Evolutionary conservation across 805 yeast species (phyloP).

Genomic region (Wickerhamomyces tratensis): DNA sequence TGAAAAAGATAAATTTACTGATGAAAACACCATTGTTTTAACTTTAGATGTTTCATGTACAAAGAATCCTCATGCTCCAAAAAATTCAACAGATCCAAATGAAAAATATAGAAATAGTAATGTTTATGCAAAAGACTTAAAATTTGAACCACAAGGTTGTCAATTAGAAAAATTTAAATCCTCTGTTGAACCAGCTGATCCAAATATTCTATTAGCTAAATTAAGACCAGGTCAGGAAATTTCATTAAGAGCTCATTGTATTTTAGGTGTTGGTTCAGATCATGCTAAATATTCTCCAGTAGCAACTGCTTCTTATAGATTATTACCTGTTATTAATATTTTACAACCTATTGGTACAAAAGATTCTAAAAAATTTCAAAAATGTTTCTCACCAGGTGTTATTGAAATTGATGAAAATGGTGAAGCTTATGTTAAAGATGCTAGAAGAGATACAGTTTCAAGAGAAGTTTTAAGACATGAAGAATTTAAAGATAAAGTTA

Average conservation of each 20-base stretch:
- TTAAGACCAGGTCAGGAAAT: slow-evolving; percentile 97
- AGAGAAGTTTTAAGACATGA: slow-evolving; percentile 93
- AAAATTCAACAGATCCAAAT: slow-evolving; percentile 70
- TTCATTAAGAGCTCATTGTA: slow-evolving; percentile 79
- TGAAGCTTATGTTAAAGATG: slow-evolving; percentile 75
- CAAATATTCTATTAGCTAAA: slow-evolving; percentile 84
- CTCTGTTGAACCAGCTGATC: slow-evolving; percentile 75
- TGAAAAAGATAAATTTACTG: slow-evolving; percentile 67
- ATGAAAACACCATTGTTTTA: slow-evolving; percentile 82
- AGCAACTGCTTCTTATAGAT: slow-evolving; percentile 89
- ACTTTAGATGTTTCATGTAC: slow-evolving; percentile 77
- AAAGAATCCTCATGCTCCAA: slow-evolving; percentile 74
- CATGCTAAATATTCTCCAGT: slow-evolving; percentile 98
- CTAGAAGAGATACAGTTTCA: slow-evolving; percentile 93
- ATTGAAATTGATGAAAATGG: slow-evolving; percentile 59
- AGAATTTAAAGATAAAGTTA: slow-evolving; percentile 83
- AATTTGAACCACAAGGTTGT: slow-evolving; percentile 85
- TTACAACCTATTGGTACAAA: slow-evolving; percentile 64
- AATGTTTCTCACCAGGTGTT: slow-evolving; percentile 92
- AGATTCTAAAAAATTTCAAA: slow-evolving; percentile 69
- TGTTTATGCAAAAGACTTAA: slow-evolving; percentile 83
- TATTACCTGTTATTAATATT: slow-evolving; percentile 82
- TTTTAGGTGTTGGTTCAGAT: slow-evolving; percentile 86
- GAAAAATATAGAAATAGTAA: slow-evolving; percentile 75
- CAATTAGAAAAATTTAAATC: slow-evolving; percentile 66